Evolutionary conservation across 1,284 basidiomycete genomes (phyloP).

Genomic region (Afroboletus lepidellus): DNA sequence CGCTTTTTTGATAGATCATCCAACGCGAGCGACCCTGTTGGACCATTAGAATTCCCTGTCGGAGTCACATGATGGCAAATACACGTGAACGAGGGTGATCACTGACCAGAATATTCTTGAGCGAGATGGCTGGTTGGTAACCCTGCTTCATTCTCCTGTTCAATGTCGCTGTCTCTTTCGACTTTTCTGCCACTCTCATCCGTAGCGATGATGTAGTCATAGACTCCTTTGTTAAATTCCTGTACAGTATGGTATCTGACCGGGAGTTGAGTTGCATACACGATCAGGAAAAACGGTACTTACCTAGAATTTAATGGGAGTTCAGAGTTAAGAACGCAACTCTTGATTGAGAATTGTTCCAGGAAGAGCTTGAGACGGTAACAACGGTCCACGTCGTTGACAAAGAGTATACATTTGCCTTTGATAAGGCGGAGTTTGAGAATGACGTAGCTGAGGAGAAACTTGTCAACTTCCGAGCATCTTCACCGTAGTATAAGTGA

Average conservation of each 20-base stretch:
- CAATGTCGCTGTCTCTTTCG: conserved; percentile 51
- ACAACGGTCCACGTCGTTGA: conserved; percentile 93
- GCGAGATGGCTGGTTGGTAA: not conserved
- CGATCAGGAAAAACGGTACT: conserved; percentile 1
- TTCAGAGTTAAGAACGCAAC: conserved; percentile 96
- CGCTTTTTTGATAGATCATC: conserved; percentile 34
- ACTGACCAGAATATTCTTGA: conserved; percentile 18
- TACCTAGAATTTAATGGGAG: conserved; percentile 90
- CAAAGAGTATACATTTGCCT: conserved; percentile 96
- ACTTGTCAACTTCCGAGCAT: conserved; percentile 94
- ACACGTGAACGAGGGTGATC: not conserved
- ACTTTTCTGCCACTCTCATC: conserved; percentile 74
- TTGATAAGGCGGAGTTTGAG: conserved; percentile 92
- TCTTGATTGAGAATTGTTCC: conserved; percentile 96
- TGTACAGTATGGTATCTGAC: conserved; percentile 93
- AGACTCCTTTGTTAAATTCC: conserved; percentile 98
- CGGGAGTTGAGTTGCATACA: conserved; percentile 3
- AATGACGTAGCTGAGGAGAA: conserved; percentile 91
- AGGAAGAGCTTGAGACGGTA: conserved; percentile 96
- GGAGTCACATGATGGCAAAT: not conserved
- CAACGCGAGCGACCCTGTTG: not conserved
- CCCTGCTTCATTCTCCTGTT: conserved; percentile 33
- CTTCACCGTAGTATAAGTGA: conserved; percentile 36
- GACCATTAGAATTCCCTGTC: conserved; percentile 8
- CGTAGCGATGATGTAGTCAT: conserved; percentile 98